Conservation (phyloP, 305 asterid genomes). For the Fraxinus velutina region DNA sequence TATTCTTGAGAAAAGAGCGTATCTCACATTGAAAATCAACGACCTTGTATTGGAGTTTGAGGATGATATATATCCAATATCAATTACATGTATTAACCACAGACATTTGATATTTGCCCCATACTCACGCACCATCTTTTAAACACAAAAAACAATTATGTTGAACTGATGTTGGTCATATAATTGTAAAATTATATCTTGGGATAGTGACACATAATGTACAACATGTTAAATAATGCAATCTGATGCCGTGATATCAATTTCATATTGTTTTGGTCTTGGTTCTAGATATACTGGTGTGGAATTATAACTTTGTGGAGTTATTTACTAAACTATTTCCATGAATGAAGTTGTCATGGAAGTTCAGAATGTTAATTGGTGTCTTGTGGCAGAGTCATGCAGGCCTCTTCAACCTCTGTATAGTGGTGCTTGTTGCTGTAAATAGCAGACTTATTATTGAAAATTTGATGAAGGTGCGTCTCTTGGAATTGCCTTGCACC, state of each 20-base stretch:
- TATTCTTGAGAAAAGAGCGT: background rate
- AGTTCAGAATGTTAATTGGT: constrained; percentile 15
- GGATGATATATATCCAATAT: background rate
- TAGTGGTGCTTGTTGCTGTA: constrained; percentile 97
- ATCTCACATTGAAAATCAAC: background rate
- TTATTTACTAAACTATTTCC: background rate
- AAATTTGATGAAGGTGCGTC: constrained; percentile 87
- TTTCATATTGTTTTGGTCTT: background rate
- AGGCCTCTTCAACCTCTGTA: constrained; percentile 92
- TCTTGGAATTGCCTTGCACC: background rate
- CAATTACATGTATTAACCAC: background rate
- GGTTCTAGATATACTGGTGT: background rate
- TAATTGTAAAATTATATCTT: background rate
- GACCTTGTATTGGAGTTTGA: background rate
- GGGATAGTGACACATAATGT: background rate
- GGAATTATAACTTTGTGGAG: background rate
- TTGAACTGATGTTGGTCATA: background rate
- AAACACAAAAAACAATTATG: background rate
- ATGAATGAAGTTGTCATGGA: constrained; percentile 1
- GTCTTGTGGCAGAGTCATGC: constrained; percentile 90
- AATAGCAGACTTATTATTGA: constrained; percentile 94
- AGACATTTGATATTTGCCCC: background rate
- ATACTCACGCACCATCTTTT: background rate
- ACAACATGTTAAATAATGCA: background rate
- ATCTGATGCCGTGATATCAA: background rate